These are phyloP conservation scores for Plasmodium vivax DNA, from an alignment of 169 alveolate species.

Conservation along the genomic window DNA sequence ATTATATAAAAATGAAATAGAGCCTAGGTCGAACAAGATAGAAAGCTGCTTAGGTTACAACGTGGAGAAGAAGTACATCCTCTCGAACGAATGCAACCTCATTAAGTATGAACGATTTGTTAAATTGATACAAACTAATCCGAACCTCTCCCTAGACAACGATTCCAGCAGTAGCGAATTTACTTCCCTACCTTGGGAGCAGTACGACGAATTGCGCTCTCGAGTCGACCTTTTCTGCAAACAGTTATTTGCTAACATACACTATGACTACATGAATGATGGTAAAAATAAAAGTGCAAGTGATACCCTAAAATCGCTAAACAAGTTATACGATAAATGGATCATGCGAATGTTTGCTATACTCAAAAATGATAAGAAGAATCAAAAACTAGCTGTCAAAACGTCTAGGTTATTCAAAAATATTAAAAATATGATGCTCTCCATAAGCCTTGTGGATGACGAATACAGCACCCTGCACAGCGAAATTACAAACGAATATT, in stretches of 20 bases:
- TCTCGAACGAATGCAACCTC: constrained; percentile 61
- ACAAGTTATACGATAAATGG: constrained; percentile 74
- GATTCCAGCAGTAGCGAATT: constrained; percentile 17
- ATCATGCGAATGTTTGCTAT: constrained; percentile 75
- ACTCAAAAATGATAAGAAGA: constrained; percentile 69
- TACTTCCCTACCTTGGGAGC: constrained; percentile 66
- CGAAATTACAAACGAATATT: constrained; percentile 74
- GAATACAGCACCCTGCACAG: constrained; percentile 73
- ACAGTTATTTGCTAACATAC: constrained; percentile 64
- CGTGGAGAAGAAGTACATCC: constrained; percentile 70
- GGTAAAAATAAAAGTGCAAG: constrained; percentile 69
- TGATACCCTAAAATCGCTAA: constrained; percentile 45
- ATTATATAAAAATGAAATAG: constrained; percentile 62
- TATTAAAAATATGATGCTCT: constrained; percentile 69
- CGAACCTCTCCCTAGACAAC: constrained; percentile 49
- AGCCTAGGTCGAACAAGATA: constrained; percentile 70
- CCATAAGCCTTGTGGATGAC: constrained; percentile 67
- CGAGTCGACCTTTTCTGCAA: constrained; percentile 60
- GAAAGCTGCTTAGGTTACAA: constrained; percentile 76
- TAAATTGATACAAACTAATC: constrained; percentile 57
- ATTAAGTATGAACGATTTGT: constrained; percentile 68
- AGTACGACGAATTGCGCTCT: constrained; percentile 72
- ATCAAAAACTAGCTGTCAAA: constrained; percentile 74
- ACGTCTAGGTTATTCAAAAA: constrained; percentile 58
- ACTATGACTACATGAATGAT: constrained; percentile 71